Conservation (phyloP, 805 yeast species). For the Nematodospora valgi region DNA sequence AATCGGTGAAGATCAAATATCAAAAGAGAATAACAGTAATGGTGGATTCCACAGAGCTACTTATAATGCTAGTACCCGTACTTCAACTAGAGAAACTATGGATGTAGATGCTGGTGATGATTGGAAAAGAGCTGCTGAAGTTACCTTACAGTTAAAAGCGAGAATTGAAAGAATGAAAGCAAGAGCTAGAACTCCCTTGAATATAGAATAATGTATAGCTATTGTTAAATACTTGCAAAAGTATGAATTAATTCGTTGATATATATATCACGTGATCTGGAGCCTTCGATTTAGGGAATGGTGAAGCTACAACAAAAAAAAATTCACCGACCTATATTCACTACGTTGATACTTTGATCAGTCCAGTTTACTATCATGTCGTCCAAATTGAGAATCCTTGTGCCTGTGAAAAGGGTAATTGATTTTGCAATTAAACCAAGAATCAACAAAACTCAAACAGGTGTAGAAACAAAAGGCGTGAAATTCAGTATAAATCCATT, state of each 20-base stretch:
- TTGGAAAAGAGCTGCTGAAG: conserved; percentile 90
- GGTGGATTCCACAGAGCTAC: neutral
- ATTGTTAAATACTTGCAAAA: neutral
- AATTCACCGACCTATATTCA: too few relatives aligned
- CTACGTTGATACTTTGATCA: too few relatives aligned
- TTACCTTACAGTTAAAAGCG: conserved; percentile 79
- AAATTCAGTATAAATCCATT: conserved; percentile 94
- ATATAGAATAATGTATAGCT: conserved; percentile 1
- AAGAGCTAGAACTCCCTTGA: conserved; percentile 27
- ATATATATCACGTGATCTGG: neutral
- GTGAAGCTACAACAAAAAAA: too few relatives aligned
- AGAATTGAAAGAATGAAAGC: conserved; percentile 89
- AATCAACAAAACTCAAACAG: conserved; percentile 79
- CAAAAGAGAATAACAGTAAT: neutral
- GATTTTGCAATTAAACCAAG: conserved; percentile 94
- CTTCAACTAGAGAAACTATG: conserved; percentile 21
- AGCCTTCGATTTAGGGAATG: neutral
- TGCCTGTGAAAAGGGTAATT: conserved; percentile 92
- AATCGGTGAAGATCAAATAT: conserved; percentile 23
- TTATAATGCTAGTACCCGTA: conserved; percentile 1
- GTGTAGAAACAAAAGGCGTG: conserved; percentile 83
- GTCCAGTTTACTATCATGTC: conserved; percentile 13
- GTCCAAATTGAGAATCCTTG: conserved; percentile 67
- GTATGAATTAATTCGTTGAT: neutral
- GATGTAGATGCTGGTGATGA: conserved; percentile 55